A percentile compares a stretch with the other conserved stretches of the same genome.
Conservation (phyloP, 441 rosid species). For the Omphalea diandra region DNA sequence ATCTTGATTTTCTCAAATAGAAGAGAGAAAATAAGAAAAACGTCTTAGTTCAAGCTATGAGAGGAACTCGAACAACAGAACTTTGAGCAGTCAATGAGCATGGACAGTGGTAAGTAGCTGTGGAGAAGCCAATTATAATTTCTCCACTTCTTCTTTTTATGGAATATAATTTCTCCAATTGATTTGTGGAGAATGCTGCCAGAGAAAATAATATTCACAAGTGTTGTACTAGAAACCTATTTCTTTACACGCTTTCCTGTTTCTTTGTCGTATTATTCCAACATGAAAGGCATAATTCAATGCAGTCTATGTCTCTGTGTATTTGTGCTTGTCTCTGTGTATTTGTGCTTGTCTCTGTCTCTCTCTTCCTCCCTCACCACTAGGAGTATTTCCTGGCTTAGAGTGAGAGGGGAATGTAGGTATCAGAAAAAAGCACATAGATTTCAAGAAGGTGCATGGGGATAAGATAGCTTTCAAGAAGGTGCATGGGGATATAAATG, state of each 20-base stretch:
- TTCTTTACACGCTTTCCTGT: neutral
- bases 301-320: neutral
- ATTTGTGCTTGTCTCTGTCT: too few species aligned
- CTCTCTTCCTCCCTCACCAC: too few species aligned
- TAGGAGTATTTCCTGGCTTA: neutral
- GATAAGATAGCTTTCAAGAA: neutral
- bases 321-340: too few species aligned
- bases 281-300: neutral
- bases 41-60: neutral
- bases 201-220: neutral
- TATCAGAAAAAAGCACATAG: neutral
- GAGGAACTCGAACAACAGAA: neutral
- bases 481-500: neutral
- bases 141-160: neutral
- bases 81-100: neutral
- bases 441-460: too few species aligned
- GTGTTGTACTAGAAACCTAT: neutral
- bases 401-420: neutral
- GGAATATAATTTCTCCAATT: too few species aligned
- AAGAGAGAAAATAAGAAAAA: neutral
- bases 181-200: neutral
- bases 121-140: neutral
- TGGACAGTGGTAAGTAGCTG: neutral
- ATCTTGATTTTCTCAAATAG: neutral
- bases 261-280: neutral